Conservation (phyloP, 208 protist genomes). For the Trichomonas tenax region DNA sequence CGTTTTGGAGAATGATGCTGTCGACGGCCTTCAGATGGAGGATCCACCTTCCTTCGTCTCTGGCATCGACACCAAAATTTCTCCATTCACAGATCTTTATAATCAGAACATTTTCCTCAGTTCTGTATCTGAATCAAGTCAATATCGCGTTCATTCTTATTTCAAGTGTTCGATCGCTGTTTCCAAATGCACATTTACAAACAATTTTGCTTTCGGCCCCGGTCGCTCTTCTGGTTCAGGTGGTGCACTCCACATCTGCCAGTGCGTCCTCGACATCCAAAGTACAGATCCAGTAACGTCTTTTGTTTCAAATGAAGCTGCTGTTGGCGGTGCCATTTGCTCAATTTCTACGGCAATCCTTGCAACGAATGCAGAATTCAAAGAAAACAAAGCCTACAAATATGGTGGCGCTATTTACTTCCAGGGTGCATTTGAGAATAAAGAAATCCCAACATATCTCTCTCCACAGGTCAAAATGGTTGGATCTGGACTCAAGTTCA, state of each 20-base stretch:
- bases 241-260: background rate
- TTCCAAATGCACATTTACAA: background rate
- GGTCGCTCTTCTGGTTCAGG: background rate
- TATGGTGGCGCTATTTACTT: background rate
- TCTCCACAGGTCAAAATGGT: background rate
- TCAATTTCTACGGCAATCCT: background rate
- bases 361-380: background rate
- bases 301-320: background rate
- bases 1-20: too few species aligned
- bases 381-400: background rate
- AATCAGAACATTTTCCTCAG: too few species aligned
- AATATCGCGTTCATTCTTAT: too few species aligned
- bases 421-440: background rate
- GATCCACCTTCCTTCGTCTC: too few species aligned
- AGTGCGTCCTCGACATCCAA: background rate
- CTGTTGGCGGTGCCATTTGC: background rate
- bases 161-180: background rate
- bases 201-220: background rate
- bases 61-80: too few species aligned
- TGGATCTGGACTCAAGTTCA: background rate
- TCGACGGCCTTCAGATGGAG: too few species aligned
- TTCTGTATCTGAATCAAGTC: too few species aligned
- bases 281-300: background rate
- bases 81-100: too few species aligned
- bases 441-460: background rate